Evolutionary conservation across 129 eudicot species (phyloP).

Genomic region (Rutidosis leptorrhynchoides): DNA sequence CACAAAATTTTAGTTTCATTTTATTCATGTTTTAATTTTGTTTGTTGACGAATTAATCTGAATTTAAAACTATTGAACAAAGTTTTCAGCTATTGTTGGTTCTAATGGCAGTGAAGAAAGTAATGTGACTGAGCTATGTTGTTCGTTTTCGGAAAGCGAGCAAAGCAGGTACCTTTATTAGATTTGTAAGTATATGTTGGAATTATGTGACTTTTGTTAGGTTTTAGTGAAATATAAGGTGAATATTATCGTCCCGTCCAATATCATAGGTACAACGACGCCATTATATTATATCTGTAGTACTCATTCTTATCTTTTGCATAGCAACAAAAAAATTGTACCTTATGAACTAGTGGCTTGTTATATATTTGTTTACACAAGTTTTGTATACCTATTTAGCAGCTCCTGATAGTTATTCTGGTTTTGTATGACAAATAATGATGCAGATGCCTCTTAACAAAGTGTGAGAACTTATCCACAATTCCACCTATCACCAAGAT

Average conservation of each 20-base stretch:
- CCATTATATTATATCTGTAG: too few species aligned
- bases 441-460: slow-evolving; percentile 95
- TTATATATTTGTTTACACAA: background rate
- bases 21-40: background rate
- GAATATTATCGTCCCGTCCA: too few species aligned
- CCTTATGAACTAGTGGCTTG: background rate
- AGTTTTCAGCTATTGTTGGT: slow-evolving; percentile 14
- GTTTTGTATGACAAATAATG: background rate
- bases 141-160: slow-evolving; percentile 92
- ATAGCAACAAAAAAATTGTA: too few species aligned
- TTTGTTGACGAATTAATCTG: background rate
- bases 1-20: too few species aligned
- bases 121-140: slow-evolving; percentile 90
- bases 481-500: slow-evolving; percentile 87
- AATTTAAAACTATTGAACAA: slow-evolving; percentile 36
- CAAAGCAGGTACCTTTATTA: slow-evolving; percentile 63
- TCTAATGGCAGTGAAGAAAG: slow-evolving; percentile 18
- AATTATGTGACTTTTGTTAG: background rate
- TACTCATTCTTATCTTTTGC: too few species aligned
- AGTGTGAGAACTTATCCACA: slow-evolving; percentile 97
- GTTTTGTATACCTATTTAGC: background rate
- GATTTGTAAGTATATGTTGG: background rate
- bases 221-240: too few species aligned
- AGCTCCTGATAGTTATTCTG: background rate
- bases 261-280: too few species aligned